Base-by-base conservation (phyloP, 371 early-diverging fungal species). In the Mortierella sp. region DNA sequence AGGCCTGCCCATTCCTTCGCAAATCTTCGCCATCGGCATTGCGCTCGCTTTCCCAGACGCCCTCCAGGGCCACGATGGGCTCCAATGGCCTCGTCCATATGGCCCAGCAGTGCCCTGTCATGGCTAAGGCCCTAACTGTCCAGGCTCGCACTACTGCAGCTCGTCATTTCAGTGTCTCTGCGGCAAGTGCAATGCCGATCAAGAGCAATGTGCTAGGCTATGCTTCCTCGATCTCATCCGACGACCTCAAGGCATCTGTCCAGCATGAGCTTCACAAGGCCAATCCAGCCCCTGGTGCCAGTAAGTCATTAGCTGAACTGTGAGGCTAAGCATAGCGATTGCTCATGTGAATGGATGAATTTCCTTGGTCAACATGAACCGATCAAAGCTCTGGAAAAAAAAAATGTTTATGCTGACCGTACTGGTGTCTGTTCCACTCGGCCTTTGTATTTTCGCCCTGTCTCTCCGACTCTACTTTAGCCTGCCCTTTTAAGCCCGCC, bases 1-100 rank as follows among this genome's bases (percentile, higher is more conserved):
- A 84, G 75, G 84, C 91, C 64, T 97, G 97, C 82, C 97, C 97
- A 61, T 97, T 95, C 81, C 89, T 97, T 58, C 89, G 93, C 67
- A 88, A 88, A 67, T 90, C 94, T 43, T 89, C 94, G 53, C 86
- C 91, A 44, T 79, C 91, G n/a, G 87, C 90, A 58, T 85, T 97
- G 72, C 90, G 95, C 81, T 85, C 89, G 69, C 88, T 96, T 25
- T 81, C 88, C 16, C 69, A 86, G 48, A 73, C 68, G 57, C 82
- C 83, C 60, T 83, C 77, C 57, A 83, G 23, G 61, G 80, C 66
- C 66, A 84, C 87, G 28, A 66, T 71, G 37, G 82, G 77, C 48
- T 66, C 81, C 56, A 83, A 86, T 25, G 84, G 83, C 60, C 88
- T 97, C 19, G 77, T 95, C 74, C 86, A 76, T 59, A 90, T 90